These are phyloP conservation scores for Dactylellina cionopaga DNA, from an alignment of 2,329 filamentous ascomycete genomes.

Conservation along the genomic window DNA sequence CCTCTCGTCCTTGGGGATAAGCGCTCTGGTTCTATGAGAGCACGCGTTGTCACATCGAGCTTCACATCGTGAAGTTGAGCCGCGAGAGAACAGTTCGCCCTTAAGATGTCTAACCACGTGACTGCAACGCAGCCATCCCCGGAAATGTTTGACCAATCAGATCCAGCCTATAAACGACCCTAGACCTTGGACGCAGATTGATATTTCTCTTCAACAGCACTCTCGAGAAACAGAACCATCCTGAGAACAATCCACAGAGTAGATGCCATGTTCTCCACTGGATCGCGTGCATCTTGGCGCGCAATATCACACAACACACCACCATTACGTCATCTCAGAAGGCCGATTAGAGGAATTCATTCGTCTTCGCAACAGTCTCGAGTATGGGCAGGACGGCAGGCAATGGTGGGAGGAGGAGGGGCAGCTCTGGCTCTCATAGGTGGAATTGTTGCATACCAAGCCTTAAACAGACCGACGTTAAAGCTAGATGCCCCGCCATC, in stretches of 20 bases:
- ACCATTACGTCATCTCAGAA: constrained; percentile 15
- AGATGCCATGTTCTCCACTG: constrained; percentile 34
- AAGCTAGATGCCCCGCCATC: constrained; percentile 19
- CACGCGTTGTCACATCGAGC: not conserved
- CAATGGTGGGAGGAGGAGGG: not conserved
- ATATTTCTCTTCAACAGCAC: not conserved
- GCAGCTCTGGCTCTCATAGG: constrained; percentile 10
- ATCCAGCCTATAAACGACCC: constrained; percentile 11
- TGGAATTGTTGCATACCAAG: constrained; percentile 31
- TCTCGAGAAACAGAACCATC: not conserved
- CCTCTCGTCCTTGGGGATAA: not conserved
- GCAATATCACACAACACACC: constrained; percentile 25
- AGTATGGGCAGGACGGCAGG: constrained; percentile 6
- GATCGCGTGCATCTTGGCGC: constrained; percentile 31
- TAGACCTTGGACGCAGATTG: not conserved
- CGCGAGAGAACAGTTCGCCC: constrained; percentile 32
- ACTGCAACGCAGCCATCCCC: constrained; percentile 9
- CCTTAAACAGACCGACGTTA: constrained; percentile 11
- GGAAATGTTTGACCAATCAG: constrained; percentile 32
- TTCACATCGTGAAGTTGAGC: not conserved
- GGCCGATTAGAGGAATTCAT: constrained; percentile 16
- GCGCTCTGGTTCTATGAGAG: not conserved
- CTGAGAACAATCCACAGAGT: not conserved
- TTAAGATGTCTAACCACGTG: constrained; percentile 20
- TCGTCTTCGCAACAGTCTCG: constrained; percentile 8